phyloP scores from a whole-genome alignment of 768 basidiomycete genomes.

The Vararia minispora region DNA sequence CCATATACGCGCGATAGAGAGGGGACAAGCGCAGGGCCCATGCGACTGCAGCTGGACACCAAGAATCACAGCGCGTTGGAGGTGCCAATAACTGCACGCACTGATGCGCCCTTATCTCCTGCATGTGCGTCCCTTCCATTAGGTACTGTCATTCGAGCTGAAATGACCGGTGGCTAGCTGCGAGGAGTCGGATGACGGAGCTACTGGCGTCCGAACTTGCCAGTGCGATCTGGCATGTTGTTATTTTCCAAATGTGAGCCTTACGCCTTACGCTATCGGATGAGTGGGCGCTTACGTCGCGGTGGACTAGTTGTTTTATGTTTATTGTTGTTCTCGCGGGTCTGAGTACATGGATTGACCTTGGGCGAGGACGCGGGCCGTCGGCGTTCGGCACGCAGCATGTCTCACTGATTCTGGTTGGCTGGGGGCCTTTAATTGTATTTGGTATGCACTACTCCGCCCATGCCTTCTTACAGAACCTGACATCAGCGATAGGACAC shows the following conservation, averaged over 20 bases:
- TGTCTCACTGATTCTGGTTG: conserved; percentile 43
- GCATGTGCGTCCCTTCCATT: background rate
- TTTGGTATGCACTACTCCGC: conserved; percentile 32
- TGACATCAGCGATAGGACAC: too few relatives aligned
- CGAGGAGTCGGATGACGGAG: conserved; percentile 8
- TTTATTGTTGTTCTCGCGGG: conserved; percentile 35
- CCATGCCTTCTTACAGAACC: too few relatives aligned
- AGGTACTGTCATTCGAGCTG: background rate
- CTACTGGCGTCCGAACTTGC: conserved; percentile 19
- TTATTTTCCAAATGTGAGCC: conserved; percentile 48
- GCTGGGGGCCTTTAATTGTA: conserved; percentile 47
- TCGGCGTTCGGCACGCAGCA: conserved; percentile 56
- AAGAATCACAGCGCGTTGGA: background rate
- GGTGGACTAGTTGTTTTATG: conserved; percentile 28
- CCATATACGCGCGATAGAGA: too few relatives aligned
- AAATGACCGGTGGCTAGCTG: background rate
- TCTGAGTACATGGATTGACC: conserved; percentile 41
- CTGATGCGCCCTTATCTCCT: conserved; percentile 5
- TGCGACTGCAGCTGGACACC: background rate
- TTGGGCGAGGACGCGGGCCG: conserved; percentile 29
- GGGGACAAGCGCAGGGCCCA: too few relatives aligned
- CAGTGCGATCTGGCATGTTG: conserved; percentile 37
- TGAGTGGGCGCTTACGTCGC: background rate
- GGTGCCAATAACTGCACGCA: background rate
- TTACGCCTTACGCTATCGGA: conserved; percentile 1